Evolutionary conservation across 1,139 yeast genomes (phyloP).

Genomic region (Maudiozyma humilis): DNA sequence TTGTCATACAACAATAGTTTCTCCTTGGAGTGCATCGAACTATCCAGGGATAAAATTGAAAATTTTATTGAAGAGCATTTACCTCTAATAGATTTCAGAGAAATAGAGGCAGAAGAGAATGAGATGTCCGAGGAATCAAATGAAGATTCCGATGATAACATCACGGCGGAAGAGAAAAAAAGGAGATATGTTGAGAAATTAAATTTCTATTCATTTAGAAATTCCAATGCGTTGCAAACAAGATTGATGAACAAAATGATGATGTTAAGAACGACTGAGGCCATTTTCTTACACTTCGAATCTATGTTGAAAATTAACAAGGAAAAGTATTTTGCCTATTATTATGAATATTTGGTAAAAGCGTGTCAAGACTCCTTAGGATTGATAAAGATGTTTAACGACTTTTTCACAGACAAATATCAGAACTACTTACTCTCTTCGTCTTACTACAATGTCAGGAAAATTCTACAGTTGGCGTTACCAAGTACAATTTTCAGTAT

Average conservation of each 20-base stretch:
- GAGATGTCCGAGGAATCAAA: neutral
- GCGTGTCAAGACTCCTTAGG: slow-evolving; percentile 17
- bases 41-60: slow-evolving; percentile 17
- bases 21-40: slow-evolving; percentile 16
- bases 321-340: slow-evolving; percentile 17
- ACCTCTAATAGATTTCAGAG: slow-evolving; percentile 11
- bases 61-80: slow-evolving; percentile 16
- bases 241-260: slow-evolving; percentile 21
- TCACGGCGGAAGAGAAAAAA: neutral
- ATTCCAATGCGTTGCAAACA: slow-evolving; percentile 19
- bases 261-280: slow-evolving; percentile 22
- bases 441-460: slow-evolving; percentile 20
- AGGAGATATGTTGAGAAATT: slow-evolving; percentile 5
- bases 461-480: slow-evolving; percentile 24
- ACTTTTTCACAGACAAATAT: slow-evolving; percentile 20
- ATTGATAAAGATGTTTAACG: slow-evolving; percentile 17
- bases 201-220: slow-evolving; percentile 10
- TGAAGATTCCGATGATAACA: neutral
- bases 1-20: slow-evolving; percentile 19
- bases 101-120: neutral
- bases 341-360: slow-evolving; percentile 20
- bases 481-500: slow-evolving; percentile 23
- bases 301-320: slow-evolving; percentile 12
- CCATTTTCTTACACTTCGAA: slow-evolving; percentile 27
- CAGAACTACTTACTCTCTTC: slow-evolving; percentile 15